Base-by-base conservation (phyloP, 768 basidiomycete genomes). In the Termitomyces sp. region DNA sequence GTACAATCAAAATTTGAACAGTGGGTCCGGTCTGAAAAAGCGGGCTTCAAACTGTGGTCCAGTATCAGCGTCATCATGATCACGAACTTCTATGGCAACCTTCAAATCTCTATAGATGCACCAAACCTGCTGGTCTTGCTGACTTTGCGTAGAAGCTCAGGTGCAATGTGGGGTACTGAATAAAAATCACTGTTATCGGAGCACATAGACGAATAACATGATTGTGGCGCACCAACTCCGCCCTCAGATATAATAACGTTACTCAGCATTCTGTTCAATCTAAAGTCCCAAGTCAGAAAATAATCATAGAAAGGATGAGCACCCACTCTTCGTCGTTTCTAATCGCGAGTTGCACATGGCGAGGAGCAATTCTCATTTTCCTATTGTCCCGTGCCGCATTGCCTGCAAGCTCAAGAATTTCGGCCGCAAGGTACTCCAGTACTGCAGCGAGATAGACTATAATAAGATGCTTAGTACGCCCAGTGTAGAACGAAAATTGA, bases 371-470 rank as follows among this genome's bases (percentile, higher is more conserved):
- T 73, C 89, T 84, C 58, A 81, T 79, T 77, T 89, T 90, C 76
- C 89, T 88, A 76, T 89, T 85, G 66, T 91, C 88, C 56, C 85
- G 81, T 46, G 89, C 88, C 33, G 84, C 82, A 63, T 84, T 85
- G 5, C 91, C 91, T 51, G 91, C 89, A 42, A 93, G 76, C 70
- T 94, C 91, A 50, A 93, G 81, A 64, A 94, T 85, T 70, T 94
- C 92, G 27, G 91, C 92, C 6, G 85, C 81, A 35, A 94, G 80
- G 69, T 94, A 94, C 70, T 94, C 92, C 25, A 94, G 79, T 52
- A 93, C 91, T 49, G 89, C 89, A 54, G 90, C 85, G 54, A 91
- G 82, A 71, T 91, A 92, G 47, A 91, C 91, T 86, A 53, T 18
- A 11, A 15, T 1, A 27, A 6, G 16, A 6, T 32, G 12, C 11